Evolutionary conservation across 805 yeast species (phyloP), one percentile per base, ranked within the genome.

Genomic region (Saccharomycopsis amapae): DNA sequence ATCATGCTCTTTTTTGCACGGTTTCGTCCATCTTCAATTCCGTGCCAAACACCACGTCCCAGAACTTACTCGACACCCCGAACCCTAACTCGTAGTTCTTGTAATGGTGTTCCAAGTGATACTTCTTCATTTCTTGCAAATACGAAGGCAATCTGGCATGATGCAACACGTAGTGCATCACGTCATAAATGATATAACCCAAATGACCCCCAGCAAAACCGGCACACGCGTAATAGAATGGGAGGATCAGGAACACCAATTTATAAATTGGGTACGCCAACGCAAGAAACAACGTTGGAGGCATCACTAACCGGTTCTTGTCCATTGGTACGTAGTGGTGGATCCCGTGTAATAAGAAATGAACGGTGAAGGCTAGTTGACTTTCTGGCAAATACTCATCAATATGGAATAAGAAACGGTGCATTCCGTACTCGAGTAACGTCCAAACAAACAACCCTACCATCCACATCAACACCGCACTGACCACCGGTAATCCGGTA

Each of bases 261-360:
- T 68, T 76, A 67, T 85, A 85, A 64, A 93, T 75, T 38, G 99
- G 99, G 33, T 72, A 75, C 40, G 87, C 79, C 52, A 93, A 67
- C 2, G 75, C 64, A 13, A 81, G 52, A 53, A 90, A 81, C 59
- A 93, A 68, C 0, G 97, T 72, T 41, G 99, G 99, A 2, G 99
- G 99, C 85, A 93, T 83, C 31, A 93, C 99, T 58, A 93, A 75
- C 62, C 99, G 79, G 62, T 78, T 71, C 50, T 76, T 77, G 68
- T 93, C 99, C 98, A 94, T 93, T 53, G 99, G 99, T 55, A 93
- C 73, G 63, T 85, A 93, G 65, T 93, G 99, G 63, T 93, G 99
- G 42, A 89, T 83, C 47, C 99, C 99, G 58, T 93, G 99, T 54
- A 90, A 70, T 48, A 88, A 63, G 71, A 93, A 93, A 64, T 93